Base-by-base conservation (phyloP, 1,139 yeast genomes). In the Magnusiomyces fungicola region DNA sequence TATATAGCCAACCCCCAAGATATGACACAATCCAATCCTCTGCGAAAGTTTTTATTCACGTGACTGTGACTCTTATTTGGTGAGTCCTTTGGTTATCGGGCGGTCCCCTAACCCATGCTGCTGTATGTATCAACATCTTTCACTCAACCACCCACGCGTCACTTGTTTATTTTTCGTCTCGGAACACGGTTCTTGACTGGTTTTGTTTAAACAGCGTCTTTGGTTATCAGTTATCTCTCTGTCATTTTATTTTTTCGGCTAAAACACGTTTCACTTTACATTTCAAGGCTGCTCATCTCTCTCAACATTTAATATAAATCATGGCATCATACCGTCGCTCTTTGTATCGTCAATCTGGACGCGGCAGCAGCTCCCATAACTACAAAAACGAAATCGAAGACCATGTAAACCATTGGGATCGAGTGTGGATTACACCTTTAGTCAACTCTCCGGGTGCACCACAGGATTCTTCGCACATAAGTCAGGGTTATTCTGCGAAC, bases 361-460 rank as follows among this genome's bases (percentile, higher is more conserved):
- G 50, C 18, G 55, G 65, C 10, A 57, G 52, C 46, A 57, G 41
- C 46, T 59, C 40, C 53, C 61, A 18, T 55, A 55, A 44, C 16
- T 19, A 36, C 34, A 45, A 54, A 37, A 53, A 54, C 29, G 66
- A 63, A 43, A 44, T 61, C 21, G 64, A 61, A 30, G 65, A 63
- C 23, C 56, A 54, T 42, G 54, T 62, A 2, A 53, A 50, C 21
- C 62, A 58, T 46, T 63, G 67, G 67, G 49, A 51, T 19, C 58
- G 61, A 33, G 63, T 60, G 39, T 61, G 65, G 65, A 59, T 58
- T 9, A 38, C 59, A 3, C 65, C 54, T n/a, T 22, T 47, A n/a
- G 30, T 46, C 14, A 37, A 21, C 12, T 19, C 41, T 37, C 27
- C 41, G 3, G 16, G 27, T 7, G 27, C 3, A 22, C 12, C 27